These are phyloP conservation scores for Incumbomyces delicatus DNA, from an alignment of 2,329 filamentous ascomycete species.

Conservation along the genomic window DNA sequence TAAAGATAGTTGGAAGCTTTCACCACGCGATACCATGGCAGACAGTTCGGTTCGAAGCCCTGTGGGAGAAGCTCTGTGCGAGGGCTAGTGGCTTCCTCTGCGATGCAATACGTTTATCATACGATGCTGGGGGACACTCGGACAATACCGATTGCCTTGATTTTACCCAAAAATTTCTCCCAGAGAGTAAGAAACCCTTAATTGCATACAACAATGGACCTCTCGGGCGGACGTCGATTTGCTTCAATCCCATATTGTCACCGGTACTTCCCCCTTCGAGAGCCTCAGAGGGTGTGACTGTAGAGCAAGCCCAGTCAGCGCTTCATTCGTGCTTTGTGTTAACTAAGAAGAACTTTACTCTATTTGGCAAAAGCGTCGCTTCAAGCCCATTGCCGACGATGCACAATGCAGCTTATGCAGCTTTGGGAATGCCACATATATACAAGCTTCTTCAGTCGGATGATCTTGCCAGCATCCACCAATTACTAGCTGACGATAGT, in stretches of 20 bases:
- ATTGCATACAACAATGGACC: slow-evolving; percentile 20
- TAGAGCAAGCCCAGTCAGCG: slow-evolving; percentile 4
- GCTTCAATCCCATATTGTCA: slow-evolving; percentile 20
- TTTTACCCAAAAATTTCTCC: slow-evolving; percentile 3
- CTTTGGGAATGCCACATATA: slow-evolving; percentile 21
- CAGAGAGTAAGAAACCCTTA: slow-evolving; percentile 5
- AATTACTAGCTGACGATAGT: slow-evolving; percentile 12
- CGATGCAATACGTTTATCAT: slow-evolving; percentile 15
- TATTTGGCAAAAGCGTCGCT: slow-evolving; percentile 20
- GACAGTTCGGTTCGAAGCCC: slow-evolving; percentile 10
- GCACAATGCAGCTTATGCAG: slow-evolving; percentile 21
- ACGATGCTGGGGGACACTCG: slow-evolving; percentile 1
- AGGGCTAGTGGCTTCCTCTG: slow-evolving; percentile 1
- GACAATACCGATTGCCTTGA: slow-evolving; percentile 13
- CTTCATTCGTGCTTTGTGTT: slow-evolving; percentile 13
- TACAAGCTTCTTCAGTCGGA: slow-evolving; percentile 23
- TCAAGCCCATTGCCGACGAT: slow-evolving; percentile 22
- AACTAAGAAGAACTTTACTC: slow-evolving; percentile 14
- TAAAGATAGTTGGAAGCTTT: slow-evolving; percentile 1
- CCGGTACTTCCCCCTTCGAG: slow-evolving; percentile 11
- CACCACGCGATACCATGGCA: slow-evolving; percentile 10
- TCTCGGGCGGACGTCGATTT: slow-evolving; percentile 17
- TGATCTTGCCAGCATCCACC: slow-evolving; percentile 26
- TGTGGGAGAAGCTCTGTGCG: slow-evolving; percentile 1
- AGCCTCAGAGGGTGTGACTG: not conserved